Evolutionary conservation across 2,329 filamentous ascomycete genomes (phyloP), one percentile per base, ranked within the genome.

Genomic region (Pseudocercospora cruenta): DNA sequence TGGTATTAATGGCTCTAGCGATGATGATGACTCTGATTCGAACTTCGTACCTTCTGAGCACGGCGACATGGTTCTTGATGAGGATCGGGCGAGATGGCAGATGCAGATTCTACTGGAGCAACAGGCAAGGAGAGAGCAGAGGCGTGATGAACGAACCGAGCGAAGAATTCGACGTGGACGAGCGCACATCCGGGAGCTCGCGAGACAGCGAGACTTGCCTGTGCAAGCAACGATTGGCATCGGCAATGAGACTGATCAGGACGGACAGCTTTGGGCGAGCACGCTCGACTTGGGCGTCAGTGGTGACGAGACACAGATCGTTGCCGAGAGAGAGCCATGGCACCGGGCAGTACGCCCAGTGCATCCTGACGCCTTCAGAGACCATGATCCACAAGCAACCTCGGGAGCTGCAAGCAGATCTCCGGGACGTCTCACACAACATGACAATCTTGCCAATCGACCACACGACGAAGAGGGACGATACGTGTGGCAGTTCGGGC

Each of bases 101-200:
- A 58, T 64, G n/a, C 65, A 55, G 22, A 22, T 16, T 3, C 21
- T 39, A 8, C 60, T 66, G n/a, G 64, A 63, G 31, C 28, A 39
- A 2, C 64, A 66, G 36, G 64, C 58, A n/a, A 54, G 60, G 22
- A 57, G 64, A 19, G 64, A 62, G 10, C 36, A 60, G 16, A 31
- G 58, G 12, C 36, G 58, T 19, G 16, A 33, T 21, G 43, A 49
- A 7, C 4, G 45, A n/a, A 14, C 28, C 16, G 7, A 24, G 19
- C 39, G 28, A 24, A 21, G 58, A 12, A 22, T 24, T 19, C 39
- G 6, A 24, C 22, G 22, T 14, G 58, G 58, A 0, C 58, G 39
- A 7, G 45, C 24, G 22, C 58, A 51, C 21, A 22, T 60, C 9
- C 22, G n/a, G 39, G 39, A 60, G 24, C 45, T 33, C 1, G 58